Evolutionary conservation across 78 protist species (phyloP), one percentile per base, ranked within the genome.

Genomic region (Guillardia theta): DNA sequence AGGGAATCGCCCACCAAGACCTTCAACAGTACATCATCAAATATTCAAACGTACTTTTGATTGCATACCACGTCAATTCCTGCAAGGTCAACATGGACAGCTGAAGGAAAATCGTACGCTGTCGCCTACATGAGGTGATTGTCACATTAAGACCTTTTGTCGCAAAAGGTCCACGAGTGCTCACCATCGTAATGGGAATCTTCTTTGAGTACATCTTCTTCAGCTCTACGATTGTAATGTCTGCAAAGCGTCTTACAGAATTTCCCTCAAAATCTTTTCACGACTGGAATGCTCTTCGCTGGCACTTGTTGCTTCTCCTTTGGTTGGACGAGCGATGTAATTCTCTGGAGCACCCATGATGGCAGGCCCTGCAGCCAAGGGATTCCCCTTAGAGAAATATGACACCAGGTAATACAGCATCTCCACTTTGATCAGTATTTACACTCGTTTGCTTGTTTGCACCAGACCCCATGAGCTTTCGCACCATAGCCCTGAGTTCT

Each of bases 91-190:
- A 94, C 96, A 36, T 94, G 76, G 44, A 92, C 92, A 0, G 98
- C 96, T 62, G 97, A 87, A 22, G 97, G 95, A 50, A 95, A 97
- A 70, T 97, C 98, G 83, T 97, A 96, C 1, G 98, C 97, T 6
- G 98, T 97, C 0, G 96, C 93, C 98, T 78, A 62, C 45, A 39
- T 36, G 30, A 24, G 41, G 21, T 21, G 41, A 64, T 21, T 8
- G 9, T 15, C 53, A 43, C 90, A 78, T 18, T 10, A 36, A 15
- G 33, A 15, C 22, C 5, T 10, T 70, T 22, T 18, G 45, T 70
- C 41, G 44, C 0, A 70, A 70, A 36, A 64, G 21, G 27, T 64
- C 36, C 15, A 15, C 70, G 6, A 58, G 6, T 30, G 70, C 27
- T 50, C 2, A 70, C 87, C 87, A 70, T 70, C 22, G 87, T 70